Conservation (phyloP, 2,329 filamentous ascomycete species). For the Niveomyces coronatus region DNA sequence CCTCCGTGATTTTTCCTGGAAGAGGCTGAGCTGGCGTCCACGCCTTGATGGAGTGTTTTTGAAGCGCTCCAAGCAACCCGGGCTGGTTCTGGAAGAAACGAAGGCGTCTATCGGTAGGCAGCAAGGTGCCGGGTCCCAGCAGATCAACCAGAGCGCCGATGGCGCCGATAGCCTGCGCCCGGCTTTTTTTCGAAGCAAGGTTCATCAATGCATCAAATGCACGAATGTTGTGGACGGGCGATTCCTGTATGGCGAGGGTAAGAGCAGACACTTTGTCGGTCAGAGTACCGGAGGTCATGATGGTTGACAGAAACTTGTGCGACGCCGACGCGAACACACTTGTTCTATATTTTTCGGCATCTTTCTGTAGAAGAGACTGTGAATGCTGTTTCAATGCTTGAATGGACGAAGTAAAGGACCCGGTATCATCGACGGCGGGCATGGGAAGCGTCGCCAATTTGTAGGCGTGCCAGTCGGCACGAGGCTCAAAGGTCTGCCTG, state of each 20-base stretch:
- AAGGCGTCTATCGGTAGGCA: slow-evolving; percentile 75
- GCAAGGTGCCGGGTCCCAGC: slow-evolving; percentile 74
- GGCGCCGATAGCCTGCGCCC: slow-evolving; percentile 87
- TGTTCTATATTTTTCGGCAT: slow-evolving; percentile 64
- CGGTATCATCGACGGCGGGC: slow-evolving; percentile 34
- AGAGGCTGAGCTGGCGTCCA: slow-evolving; percentile 65
- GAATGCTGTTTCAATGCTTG: slow-evolving; percentile 58
- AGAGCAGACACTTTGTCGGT: slow-evolving; percentile 95
- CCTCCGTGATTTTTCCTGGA: slow-evolving; percentile 62
- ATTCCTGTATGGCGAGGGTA: slow-evolving; percentile 90
- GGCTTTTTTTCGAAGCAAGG: slow-evolving; percentile 85
- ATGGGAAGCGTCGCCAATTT: slow-evolving; percentile 32
- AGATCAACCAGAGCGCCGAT: slow-evolving; percentile 89
- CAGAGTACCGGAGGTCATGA: slow-evolving; percentile 92
- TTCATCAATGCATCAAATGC: slow-evolving; percentile 75
- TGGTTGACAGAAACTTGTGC: slow-evolving; percentile 91
- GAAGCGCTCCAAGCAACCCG: slow-evolving; percentile 59
- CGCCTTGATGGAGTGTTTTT: slow-evolving; percentile 41
- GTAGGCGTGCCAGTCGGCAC: slow-evolving; percentile 46
- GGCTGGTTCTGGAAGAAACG: slow-evolving; percentile 72
- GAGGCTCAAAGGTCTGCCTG: slow-evolving; percentile 43
- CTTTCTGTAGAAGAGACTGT: slow-evolving; percentile 61
- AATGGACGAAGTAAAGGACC: slow-evolving; percentile 32
- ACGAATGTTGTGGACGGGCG: slow-evolving; percentile 84
- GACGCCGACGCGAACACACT: slow-evolving; percentile 73